Conservation (phyloP, 2,329 filamentous ascomycete species). For the Herpotrichia juniperi region DNA sequence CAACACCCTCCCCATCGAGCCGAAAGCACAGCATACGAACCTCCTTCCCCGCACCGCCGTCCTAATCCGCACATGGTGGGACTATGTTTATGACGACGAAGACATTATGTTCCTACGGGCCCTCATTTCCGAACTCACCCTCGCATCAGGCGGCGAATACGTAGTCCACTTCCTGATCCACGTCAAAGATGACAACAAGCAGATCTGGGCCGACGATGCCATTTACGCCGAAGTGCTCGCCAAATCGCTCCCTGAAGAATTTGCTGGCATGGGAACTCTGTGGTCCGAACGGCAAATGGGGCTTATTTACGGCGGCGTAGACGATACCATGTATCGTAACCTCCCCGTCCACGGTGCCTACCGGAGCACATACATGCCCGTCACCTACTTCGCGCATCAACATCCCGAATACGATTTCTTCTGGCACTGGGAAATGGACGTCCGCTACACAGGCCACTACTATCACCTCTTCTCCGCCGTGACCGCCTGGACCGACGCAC, state of each 20-base stretch:
- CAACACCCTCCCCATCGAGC: conserved; percentile 20
- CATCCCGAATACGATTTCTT: conserved; percentile 91
- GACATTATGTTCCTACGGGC: conserved; percentile 83
- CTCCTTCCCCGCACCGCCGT: conserved; percentile 71
- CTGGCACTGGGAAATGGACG: conserved; percentile 97
- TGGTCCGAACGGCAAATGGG: conserved; percentile 62
- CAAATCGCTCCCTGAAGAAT: conserved; percentile 55
- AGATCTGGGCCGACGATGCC: conserved; percentile 80
- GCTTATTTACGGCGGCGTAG: conserved; percentile 58
- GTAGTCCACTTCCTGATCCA: conserved; percentile 83
- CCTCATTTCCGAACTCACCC: conserved; percentile 76
- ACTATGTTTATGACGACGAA: conserved; percentile 78
- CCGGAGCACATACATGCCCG: conserved; percentile 86
- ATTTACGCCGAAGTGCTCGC: conserved; percentile 71
- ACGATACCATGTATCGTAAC: conserved; percentile 59
- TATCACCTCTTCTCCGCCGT: conserved; percentile 77
- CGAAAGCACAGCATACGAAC: conserved; percentile 39
- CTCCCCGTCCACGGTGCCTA: conserved; percentile 72
- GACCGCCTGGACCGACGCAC: conserved; percentile 68
- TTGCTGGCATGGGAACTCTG: conserved; percentile 58
- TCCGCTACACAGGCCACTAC: conserved; percentile 88
- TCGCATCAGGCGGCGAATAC: conserved; percentile 82
- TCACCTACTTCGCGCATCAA: conserved; percentile 88
- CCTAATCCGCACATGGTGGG: conserved; percentile 81
- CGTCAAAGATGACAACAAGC: conserved; percentile 77